These are phyloP conservation scores for Astrephomene gubernaculifera DNA, from an alignment of 139 green algal genomes.

Conservation along the genomic window DNA sequence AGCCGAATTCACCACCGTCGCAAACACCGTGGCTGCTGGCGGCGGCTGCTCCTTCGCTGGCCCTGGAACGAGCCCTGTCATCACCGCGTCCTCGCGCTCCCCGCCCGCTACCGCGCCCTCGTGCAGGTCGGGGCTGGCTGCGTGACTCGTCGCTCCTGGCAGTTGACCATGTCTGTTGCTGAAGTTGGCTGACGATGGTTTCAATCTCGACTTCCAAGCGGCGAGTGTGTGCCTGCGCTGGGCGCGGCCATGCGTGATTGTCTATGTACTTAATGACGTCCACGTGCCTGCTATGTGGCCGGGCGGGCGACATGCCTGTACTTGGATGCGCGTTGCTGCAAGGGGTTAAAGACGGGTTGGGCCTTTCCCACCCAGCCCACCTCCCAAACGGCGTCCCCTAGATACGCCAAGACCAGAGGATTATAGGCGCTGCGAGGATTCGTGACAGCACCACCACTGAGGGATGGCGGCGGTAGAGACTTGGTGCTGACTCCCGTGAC, in stretches of 20 bases:
- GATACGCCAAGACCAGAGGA: slow-evolving; percentile 14
- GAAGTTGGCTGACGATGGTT: background rate
- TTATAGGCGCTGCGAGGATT: slow-evolving; percentile 17
- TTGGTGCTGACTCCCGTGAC: too few species aligned
- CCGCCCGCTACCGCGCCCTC: background rate
- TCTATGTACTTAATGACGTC: too few species aligned
- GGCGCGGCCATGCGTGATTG: too few species aligned
- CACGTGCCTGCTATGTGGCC: too few species aligned
- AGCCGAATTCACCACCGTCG: background rate
- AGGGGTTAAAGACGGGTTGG: too few species aligned
- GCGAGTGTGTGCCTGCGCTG: slow-evolving; percentile 15
- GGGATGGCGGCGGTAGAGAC: background rate
- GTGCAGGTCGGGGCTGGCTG: background rate
- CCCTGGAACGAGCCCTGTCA: too few species aligned
- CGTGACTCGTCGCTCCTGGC: background rate
- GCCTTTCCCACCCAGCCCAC: too few species aligned
- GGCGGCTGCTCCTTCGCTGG: background rate
- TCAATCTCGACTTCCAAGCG: background rate
- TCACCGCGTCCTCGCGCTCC: too few species aligned
- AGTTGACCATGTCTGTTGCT: background rate
- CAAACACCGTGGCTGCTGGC: too few species aligned
- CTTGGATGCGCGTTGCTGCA: too few species aligned
- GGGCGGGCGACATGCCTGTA: too few species aligned
- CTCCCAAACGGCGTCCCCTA: slow-evolving; percentile 37
- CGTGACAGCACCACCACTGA: background rate